Conservation (phyloP, 2,329 filamentous ascomycete genomes). For the Colletotrichum navitas region DNA sequence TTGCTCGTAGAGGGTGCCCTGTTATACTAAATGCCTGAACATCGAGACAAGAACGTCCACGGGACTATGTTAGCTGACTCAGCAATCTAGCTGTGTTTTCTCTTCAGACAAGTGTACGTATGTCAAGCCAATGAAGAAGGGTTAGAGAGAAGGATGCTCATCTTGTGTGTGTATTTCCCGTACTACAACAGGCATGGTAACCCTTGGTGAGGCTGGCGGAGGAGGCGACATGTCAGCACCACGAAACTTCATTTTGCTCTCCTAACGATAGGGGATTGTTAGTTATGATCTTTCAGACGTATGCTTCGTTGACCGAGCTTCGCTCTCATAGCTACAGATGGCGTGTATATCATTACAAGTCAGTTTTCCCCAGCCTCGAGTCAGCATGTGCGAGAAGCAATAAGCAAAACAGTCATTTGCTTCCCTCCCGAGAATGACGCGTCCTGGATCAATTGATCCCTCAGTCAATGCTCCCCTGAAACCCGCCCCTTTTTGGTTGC, state of each 20-base stretch:
- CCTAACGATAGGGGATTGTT: not conserved
- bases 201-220: not conserved
- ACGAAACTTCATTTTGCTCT: too few species aligned
- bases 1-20: not conserved
- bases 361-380: constrained; percentile 13
- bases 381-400: constrained; percentile 4
- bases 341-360: constrained; percentile 41
- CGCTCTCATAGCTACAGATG: constrained; percentile 37
- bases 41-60: not conserved
- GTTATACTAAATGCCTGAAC: not conserved
- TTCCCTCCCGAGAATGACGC: constrained; percentile 1
- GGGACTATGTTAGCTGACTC: accelerated
- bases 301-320: constrained; percentile 38
- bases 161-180: not conserved
- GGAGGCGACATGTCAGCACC: too few species aligned
- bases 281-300: constrained; percentile 26
- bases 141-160: not conserved
- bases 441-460: constrained; percentile 10
- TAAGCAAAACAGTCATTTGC: not conserved
- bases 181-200: not conserved
- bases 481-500: not conserved
- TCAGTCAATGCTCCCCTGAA: constrained; percentile 21
- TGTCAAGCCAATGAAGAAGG: too few species aligned
- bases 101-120: not conserved
- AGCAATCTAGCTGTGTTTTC: too few species aligned